Base-by-base conservation (phyloP, 768 basidiomycete genomes). In the Russula sp. region DNA sequence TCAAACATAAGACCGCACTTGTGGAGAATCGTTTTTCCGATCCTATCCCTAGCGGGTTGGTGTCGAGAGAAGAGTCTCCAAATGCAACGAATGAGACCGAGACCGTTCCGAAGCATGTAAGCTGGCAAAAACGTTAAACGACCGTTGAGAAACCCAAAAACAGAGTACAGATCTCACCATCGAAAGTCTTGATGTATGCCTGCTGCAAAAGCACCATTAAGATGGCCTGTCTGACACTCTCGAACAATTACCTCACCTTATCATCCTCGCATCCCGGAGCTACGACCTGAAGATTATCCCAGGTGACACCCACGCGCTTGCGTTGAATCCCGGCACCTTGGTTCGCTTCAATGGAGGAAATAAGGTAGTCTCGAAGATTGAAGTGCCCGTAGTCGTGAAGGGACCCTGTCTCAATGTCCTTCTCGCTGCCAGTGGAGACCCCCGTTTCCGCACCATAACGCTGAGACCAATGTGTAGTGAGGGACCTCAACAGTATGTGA, bases 271-370 rank as follows among this genome's bases (percentile, higher is more conserved):
- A 82, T 20, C 86, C 88, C 4, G 78, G 62, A 37, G 84, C 86
- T 6, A 82, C 76, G 37, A 89, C 88, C 62, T 83, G 76, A 0
- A 91, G 75, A 67, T 85, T 78, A 56, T 87, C 80, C 89, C 89
- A 91, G 31, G 83, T 82, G 27, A 91, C 84, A 37, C 87, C 87
- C 8, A 90, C 86, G 63, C 87, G 84, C 79, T 90, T 90, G 68
- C 86, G 84, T 62, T 80, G 81, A 52, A 89, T 85, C 16, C 88
- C 88, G 2, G 85, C 86, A 20, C 73, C 70, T 59, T 88, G 81
- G 55, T 83, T 79, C 1, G 84, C 83, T 67, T 88, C 86, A 69
- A 86, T 88, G 14, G 82, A 85, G 8, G 82, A 82, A 3, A 82
- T 75, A 35, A 90, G 77, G 67, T 87, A 89, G 62, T 88, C 86